Evolutionary conservation across 1,284 basidiomycete species (phyloP).

Genomic region (Megacollybia platyphylla): DNA sequence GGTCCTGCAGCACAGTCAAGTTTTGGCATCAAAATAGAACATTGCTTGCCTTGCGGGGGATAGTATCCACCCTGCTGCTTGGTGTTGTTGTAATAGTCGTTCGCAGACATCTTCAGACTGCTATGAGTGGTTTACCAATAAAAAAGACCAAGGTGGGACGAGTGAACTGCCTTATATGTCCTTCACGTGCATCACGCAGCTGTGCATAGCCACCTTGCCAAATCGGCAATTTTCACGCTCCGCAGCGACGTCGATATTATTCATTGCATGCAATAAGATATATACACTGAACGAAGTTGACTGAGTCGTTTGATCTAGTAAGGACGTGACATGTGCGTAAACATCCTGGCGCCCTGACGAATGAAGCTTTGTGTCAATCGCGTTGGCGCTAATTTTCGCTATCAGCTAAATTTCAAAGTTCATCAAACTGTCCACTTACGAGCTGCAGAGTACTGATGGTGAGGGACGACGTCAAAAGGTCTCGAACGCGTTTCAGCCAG

Average conservation of each 20-base stretch:
- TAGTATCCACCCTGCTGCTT: slow-evolving; percentile 46
- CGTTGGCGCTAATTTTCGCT: slow-evolving; percentile 31
- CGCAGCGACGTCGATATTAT: background rate
- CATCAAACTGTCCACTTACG: slow-evolving; percentile 34
- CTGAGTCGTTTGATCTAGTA: background rate
- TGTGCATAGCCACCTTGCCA: too few species aligned
- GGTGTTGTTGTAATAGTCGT: slow-evolving; percentile 54
- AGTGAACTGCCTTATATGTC: background rate
- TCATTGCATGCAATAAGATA: background rate
- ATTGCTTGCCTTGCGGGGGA: slow-evolving; percentile 43
- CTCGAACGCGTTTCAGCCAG: slow-evolving; percentile 61
- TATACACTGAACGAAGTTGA: background rate
- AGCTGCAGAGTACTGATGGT: slow-evolving; percentile 64
- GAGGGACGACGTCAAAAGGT: slow-evolving; percentile 66
- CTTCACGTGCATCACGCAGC: too few species aligned
- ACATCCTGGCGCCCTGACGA: slow-evolving; percentile 69
- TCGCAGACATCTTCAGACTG: slow-evolving; percentile 45
- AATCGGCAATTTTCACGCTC: background rate
- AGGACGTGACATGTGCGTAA: slow-evolving; percentile 23
- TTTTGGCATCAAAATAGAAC: slow-evolving; percentile 7
- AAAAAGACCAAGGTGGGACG: background rate
- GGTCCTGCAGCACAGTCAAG: slow-evolving; percentile 26
- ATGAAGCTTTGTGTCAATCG: slow-evolving; percentile 56
- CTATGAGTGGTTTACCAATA: slow-evolving; percentile 11
- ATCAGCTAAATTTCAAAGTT: background rate